Evolutionary conservation across 208 protist species (phyloP).

Genomic region (Jaenimonas drosophilae): DNA sequence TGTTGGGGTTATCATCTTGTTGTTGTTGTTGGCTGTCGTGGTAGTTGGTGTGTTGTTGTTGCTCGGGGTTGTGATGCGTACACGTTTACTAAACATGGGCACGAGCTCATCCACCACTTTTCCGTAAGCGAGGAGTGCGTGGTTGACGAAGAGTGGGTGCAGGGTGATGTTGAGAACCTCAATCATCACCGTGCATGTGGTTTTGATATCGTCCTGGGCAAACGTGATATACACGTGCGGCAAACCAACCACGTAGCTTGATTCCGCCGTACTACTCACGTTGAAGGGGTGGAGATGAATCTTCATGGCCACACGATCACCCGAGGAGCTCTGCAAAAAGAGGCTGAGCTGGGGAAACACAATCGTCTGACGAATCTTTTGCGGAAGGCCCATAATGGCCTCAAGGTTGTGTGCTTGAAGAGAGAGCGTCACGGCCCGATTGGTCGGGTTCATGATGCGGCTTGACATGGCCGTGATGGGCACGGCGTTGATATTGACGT

Average conservation of each 20-base stretch:
- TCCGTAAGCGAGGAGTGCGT: constrained; percentile 56
- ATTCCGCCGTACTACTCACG: too few species aligned
- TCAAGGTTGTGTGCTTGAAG: constrained; percentile 50
- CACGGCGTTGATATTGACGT: neutral
- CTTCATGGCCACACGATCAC: constrained; percentile 44
- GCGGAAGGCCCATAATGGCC: constrained; percentile 33
- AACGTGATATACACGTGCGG: constrained; percentile 66
- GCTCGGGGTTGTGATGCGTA: too few species aligned
- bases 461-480: neutral
- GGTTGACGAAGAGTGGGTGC: constrained; percentile 69
- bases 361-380: constrained; percentile 36
- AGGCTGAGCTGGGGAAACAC: constrained; percentile 47
- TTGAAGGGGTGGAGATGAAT: constrained; percentile 67
- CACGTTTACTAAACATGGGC: constrained; percentile 10
- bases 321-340: constrained; percentile 55
- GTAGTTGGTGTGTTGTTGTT: too few species aligned
- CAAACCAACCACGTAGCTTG: constrained; percentile 46
- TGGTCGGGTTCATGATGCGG: constrained; percentile 4
- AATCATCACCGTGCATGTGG: constrained; percentile 40
- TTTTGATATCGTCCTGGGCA: constrained; percentile 46
- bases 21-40: too few species aligned
- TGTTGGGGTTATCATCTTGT: too few species aligned
- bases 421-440: constrained; percentile 25
- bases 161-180: constrained; percentile 67
- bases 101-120: constrained; percentile 36